Evolutionary conservation across 2,329 filamentous ascomycete species (phyloP), one percentile per base, ranked within the genome.

Genomic region (Calonectria henricotiae): DNA sequence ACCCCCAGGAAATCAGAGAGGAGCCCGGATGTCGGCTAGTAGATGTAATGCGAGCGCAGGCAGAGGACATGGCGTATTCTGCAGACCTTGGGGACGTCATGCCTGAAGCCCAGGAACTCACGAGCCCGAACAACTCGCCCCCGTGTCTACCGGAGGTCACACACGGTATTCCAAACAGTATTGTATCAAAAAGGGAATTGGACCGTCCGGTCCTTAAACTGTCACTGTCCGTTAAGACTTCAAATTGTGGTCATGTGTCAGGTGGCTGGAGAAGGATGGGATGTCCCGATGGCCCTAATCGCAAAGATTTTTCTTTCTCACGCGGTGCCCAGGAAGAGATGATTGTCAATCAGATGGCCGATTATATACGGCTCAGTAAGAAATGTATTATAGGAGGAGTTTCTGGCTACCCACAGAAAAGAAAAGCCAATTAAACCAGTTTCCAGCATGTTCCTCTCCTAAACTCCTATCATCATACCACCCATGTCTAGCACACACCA

Each of bases 31-130:
- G 51, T 9, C n/a, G 20, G 9, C 35, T 58, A 37, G 51, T 58
- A 58, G 51, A 39, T 12, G 23, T 58, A 25, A 58, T 58, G 51
- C 51, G 12, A 39, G 23, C 32, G 25, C 51, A 58, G 35, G 51
- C 51, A 58, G 37, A 58, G 35, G 35, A 27, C 11, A 58, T 58
- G 51, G 51, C 32, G 4, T 58, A 58, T 27, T 58, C 39, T 58
- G 32, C 51, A 12, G 51, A 58, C 35, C 51, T 58, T 17, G 51
- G 51, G 12, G 20, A 58, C 20, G 51, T 58, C 32, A 58, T 58
- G 32, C 12, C 51, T 5, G 17, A 7, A 39, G 4, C 51, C 4
- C 35, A 58, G 20, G 51, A 15, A 39, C 25, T 17, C 20, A 39
- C 35, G 20, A 27, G 13, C 15, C 12, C 15, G 35, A 58, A 23